Evolutionary conservation across 2,329 filamentous ascomycete species (phyloP).

Genomic region (Colletotrichum sp.): DNA sequence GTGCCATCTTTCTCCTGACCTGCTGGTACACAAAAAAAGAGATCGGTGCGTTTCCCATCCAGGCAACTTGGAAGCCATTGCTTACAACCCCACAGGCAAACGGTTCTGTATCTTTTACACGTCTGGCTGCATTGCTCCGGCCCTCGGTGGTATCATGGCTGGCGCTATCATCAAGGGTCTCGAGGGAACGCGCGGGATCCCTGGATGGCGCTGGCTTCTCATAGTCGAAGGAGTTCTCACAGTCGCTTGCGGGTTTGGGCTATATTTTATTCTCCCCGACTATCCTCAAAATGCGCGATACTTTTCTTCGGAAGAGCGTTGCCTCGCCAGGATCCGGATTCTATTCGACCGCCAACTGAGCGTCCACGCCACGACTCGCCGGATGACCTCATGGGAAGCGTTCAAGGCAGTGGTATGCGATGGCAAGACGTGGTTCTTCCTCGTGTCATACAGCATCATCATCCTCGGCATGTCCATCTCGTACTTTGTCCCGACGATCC

Average conservation of each 20-base stretch:
- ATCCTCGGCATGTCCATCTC: background rate
- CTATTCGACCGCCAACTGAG: background rate
- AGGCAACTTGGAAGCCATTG: background rate
- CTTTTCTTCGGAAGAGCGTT: background rate
- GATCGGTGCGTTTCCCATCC: background rate
- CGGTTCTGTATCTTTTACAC: background rate
- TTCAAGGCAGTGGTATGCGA: background rate
- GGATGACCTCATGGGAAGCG: background rate
- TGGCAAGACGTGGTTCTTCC: background rate
- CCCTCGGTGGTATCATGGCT: background rate
- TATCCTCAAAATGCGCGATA: background rate
- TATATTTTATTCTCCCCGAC: background rate
- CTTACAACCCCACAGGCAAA: background rate
- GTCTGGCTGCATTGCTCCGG: background rate
- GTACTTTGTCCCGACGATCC: background rate
- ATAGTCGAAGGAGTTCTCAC: background rate
- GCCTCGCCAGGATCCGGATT: background rate
- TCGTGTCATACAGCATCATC: background rate
- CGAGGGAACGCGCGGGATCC: background rate
- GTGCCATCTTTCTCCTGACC: background rate
- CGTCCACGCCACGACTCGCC: background rate
- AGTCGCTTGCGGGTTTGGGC: background rate
- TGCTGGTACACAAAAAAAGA: background rate
- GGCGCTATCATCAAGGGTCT: background rate
- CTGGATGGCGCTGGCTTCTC: background rate